Base-by-base conservation (phyloP, 345 rosid genomes). In the Moringa oleifera region DNA sequence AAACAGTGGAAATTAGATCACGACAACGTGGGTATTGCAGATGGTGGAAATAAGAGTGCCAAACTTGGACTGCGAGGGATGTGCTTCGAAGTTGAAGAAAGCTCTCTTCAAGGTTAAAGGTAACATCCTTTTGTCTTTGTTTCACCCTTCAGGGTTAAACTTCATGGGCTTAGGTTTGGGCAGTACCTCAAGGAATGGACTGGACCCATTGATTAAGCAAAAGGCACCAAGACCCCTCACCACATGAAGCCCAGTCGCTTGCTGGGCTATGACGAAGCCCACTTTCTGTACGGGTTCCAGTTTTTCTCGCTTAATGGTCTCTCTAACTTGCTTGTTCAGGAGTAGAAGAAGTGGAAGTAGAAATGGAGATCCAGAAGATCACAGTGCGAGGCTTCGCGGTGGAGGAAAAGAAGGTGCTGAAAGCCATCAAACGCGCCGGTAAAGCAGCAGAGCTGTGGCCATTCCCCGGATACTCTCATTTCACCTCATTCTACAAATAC, bases 401-500 rank as follows among this genome's bases (percentile, higher is more conserved):
- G 58, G 95, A 89, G 55, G 92, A 86, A 65, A 86, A 73, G 75
- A 84, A 82, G 80, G 87, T 86, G 57, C 23, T 86, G 25, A 89
- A 84, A 78, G 88, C 96, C 23, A 79, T 89, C 24, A 80, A 81
- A 51, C 56, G 88, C 7, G 62, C 88, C 17, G 96, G 92, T 64
- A 93, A 93, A 66, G 87, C 91, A 12, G 97, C 88, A 8, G 98
- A 86, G 80, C 80, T 75, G n/a, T 93, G 97, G 98, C 98, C 97
- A 20, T 89, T 87, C 70, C 94, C 90, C 0, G 85, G 87, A 7
- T 59, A 84, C 66, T 76, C 87, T 59, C 90, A 93, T 53, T 83
- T 73, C 53, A 71, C 96, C 0, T 90, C 98, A 1, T 90, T 93
- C 67, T 93, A 90, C 64, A 89, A 84, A 68, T 90, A 89, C 54